These are phyloP conservation scores for Penicillium angulare DNA, from an alignment of 495 filamentous ascomycete species.

Conservation along the genomic window DNA sequence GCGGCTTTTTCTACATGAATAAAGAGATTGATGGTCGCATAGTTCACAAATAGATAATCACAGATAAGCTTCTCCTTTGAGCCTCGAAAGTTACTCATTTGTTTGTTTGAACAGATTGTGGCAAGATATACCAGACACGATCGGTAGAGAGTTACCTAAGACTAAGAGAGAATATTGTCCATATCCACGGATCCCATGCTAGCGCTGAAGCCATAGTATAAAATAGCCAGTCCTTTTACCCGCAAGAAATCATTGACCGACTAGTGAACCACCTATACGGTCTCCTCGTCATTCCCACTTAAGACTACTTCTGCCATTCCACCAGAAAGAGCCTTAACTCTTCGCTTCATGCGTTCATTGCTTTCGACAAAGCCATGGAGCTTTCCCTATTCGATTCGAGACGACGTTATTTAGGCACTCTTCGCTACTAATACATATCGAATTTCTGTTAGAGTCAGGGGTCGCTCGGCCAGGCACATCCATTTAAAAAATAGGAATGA, in stretches of 20 bases:
- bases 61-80: not conserved
- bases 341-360: slow-evolving; percentile 8
- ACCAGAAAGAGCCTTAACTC: slow-evolving; percentile 11
- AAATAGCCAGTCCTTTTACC: slow-evolving; percentile 11
- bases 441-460: slow-evolving; percentile 12
- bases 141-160: slow-evolving; percentile 6
- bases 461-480: slow-evolving; percentile 15
- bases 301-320: slow-evolving; percentile 10
- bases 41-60: slow-evolving; percentile 2
- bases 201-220: slow-evolving; percentile 10
- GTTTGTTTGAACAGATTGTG: not conserved
- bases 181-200: not conserved
- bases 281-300: not conserved
- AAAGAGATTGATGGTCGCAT: slow-evolving; percentile 10
- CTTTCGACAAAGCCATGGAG: slow-evolving; percentile 4
- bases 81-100: not conserved
- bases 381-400: slow-evolving; percentile 1
- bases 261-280: slow-evolving; percentile 16
- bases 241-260: slow-evolving; percentile 17
- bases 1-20: slow-evolving; percentile 12
- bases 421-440: slow-evolving; percentile 11
- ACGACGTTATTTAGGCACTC: not conserved
- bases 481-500: slow-evolving; percentile 15
- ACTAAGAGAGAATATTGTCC: slow-evolving; percentile 1
- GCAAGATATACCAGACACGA: slow-evolving; percentile 9